phyloP scores from a whole-genome alignment of 495 filamentous ascomycete genomes.

The Penicillium lividum region DNA sequence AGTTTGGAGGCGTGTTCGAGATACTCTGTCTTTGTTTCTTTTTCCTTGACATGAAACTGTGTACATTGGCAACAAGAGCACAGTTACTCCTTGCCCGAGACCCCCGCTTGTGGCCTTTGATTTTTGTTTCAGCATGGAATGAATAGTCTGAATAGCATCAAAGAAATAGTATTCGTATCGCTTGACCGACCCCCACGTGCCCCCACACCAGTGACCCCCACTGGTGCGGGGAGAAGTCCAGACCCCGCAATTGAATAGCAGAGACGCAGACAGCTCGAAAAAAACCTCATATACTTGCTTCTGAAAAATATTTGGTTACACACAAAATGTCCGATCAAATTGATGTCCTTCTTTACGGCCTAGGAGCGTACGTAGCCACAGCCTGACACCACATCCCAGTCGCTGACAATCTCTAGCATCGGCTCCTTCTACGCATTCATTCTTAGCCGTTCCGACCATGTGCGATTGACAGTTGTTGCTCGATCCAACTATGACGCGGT shows the following conservation, averaged over 20 bases:
- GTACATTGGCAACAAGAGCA: too few species aligned
- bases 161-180: too few species aligned
- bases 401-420: slow-evolving; percentile 27
- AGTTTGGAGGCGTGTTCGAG: too few species aligned
- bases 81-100: too few species aligned
- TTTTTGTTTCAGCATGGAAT: too few species aligned
- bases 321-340: slow-evolving; percentile 29
- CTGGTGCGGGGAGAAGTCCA: not conserved
- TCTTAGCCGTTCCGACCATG: slow-evolving; percentile 37
- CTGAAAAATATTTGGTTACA: not conserved
- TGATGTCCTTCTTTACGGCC: slow-evolving; percentile 40
- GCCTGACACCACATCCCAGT: not conserved
- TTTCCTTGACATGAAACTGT: too few species aligned
- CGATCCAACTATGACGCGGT: slow-evolving; percentile 55
- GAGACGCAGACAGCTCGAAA: not conserved
- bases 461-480: slow-evolving; percentile 52
- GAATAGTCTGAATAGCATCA: not conserved
- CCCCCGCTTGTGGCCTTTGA: too few species aligned
- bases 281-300: not conserved
- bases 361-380: slow-evolving; percentile 34
- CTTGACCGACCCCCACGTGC: not conserved
- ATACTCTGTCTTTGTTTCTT: too few species aligned
- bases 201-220: not conserved
- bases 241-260: not conserved
- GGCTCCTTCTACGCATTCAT: slow-evolving; percentile 53